Percentiles rank a stretch among this genome's conserved stretches.
phyloP scores from a whole-genome alignment of 345 rosid genomes.

The Geranium brycei region DNA sequence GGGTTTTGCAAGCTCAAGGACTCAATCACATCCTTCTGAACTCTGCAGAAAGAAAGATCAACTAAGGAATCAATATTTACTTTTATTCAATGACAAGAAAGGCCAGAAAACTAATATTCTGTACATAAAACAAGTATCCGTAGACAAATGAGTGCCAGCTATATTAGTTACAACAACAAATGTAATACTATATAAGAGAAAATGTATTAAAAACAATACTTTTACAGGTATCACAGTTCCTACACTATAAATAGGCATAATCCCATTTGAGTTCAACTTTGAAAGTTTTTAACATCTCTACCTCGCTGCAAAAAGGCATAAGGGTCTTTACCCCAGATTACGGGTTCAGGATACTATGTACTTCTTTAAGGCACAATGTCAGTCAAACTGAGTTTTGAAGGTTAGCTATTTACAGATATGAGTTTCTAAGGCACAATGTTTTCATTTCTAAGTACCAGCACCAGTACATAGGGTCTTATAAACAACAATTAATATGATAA shows the following conservation, averaged over 20 bases:
- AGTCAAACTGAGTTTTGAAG: no score
- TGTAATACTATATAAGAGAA: neutral
- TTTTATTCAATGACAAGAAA: neutral
- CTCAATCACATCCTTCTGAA: constrained; percentile 72
- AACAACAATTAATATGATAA: no score
- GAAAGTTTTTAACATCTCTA: neutral
- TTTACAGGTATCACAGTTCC: neutral
- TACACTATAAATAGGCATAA: neutral
- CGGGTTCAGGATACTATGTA: no score
- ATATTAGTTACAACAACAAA: no score
- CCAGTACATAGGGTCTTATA: no score
- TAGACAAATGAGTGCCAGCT: no score
- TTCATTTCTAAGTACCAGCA: no score
- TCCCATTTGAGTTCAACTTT: neutral
- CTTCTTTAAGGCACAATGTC: no score
- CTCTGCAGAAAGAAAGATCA: constrained; percentile 36
- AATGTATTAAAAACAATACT: neutral
- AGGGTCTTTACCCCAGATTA: neutral
- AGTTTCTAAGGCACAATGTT: no score
- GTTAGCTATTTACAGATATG: no score
- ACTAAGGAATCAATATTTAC: constrained; percentile 1
- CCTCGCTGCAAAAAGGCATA: neutral
- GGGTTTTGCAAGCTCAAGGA: constrained; percentile 70
- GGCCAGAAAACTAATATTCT: neutral
- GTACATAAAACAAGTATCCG: no score